Evolutionary conservation across 2,329 filamentous ascomycete genomes (phyloP).

Genomic region (Epichloe brachyelytri): DNA sequence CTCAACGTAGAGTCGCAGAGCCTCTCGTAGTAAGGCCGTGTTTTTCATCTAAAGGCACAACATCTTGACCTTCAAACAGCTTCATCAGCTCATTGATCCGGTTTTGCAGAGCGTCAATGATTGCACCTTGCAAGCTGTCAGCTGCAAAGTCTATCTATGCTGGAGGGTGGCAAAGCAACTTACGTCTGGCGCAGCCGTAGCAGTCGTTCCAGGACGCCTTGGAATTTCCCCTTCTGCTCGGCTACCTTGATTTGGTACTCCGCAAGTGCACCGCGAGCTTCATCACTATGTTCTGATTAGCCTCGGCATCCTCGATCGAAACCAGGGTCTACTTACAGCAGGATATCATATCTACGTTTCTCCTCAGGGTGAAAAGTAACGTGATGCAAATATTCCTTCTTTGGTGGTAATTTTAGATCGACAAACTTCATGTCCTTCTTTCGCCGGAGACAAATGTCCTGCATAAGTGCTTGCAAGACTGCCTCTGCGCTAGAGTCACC

Average conservation of each 20-base stretch:
- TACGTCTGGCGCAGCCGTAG: slow-evolving; percentile 67
- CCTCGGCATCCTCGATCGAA: neutral
- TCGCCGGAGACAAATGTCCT: slow-evolving; percentile 65
- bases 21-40: slow-evolving; percentile 55
- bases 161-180: slow-evolving; percentile 6
- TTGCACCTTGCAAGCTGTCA: slow-evolving; percentile 45
- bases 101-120: slow-evolving; percentile 71
- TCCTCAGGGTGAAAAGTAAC: slow-evolving; percentile 64
- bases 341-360: slow-evolving; percentile 61
- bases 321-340: slow-evolving; percentile 38
- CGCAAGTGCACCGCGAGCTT: slow-evolving; percentile 60
- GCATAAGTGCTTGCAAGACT: slow-evolving; percentile 64
- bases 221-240: slow-evolving; percentile 45
- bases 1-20: slow-evolving; percentile 65
- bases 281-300: slow-evolving; percentile 33
- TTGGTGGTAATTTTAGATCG: slow-evolving; percentile 62
- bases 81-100: slow-evolving; percentile 61
- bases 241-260: slow-evolving; percentile 38
- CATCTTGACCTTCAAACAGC: slow-evolving; percentile 52
- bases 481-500: slow-evolving; percentile 45
- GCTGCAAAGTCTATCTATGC: neutral
- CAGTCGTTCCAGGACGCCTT: slow-evolving; percentile 66
- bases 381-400: slow-evolving; percentile 66
- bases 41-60: slow-evolving; percentile 60
- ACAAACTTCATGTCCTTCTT: slow-evolving; percentile 85